Conservation (phyloP, 2,329 filamentous ascomycete genomes). For the Aspergillus neoniger region DNA sequence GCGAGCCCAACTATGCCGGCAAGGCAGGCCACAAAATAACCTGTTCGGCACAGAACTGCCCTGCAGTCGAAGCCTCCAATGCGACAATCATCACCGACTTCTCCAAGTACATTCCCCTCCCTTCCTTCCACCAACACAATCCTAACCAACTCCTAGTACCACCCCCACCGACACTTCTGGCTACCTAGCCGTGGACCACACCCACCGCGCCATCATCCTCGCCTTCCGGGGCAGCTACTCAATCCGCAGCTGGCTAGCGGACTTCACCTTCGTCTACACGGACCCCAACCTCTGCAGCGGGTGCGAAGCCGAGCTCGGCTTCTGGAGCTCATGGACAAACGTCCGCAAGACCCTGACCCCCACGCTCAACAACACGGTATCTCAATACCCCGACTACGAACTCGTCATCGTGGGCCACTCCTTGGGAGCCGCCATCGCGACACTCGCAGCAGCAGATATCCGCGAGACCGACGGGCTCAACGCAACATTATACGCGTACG, state of each 20-base stretch:
- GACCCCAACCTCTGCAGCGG: slow-evolving; percentile 45
- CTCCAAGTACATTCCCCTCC: slow-evolving; percentile 40
- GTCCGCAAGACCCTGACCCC: slow-evolving; percentile 39
- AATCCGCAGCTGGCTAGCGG: slow-evolving; percentile 31
- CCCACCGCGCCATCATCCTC: slow-evolving; percentile 41
- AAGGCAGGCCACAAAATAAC: slow-evolving; percentile 41
- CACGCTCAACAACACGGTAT: slow-evolving; percentile 31
- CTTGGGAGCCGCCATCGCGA: slow-evolving; percentile 66
- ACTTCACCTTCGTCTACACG: slow-evolving; percentile 30
- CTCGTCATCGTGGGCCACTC: slow-evolving; percentile 63
- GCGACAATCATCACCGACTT: slow-evolving; percentile 47
- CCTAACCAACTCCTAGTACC: slow-evolving; percentile 3
- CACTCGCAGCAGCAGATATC: slow-evolving; percentile 60
- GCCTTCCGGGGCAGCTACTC: slow-evolving; percentile 42
- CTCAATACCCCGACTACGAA: slow-evolving; percentile 36
- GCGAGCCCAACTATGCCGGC: slow-evolving; percentile 48
- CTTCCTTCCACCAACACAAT: background rate
- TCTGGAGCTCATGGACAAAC: slow-evolving; percentile 49
- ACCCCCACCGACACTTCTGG: slow-evolving; percentile 47
- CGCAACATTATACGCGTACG: slow-evolving; percentile 66
- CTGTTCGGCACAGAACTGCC: slow-evolving; percentile 49
- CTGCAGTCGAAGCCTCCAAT: slow-evolving; percentile 40
- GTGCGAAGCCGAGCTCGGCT: slow-evolving; percentile 49
- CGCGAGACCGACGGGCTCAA: slow-evolving; percentile 48
- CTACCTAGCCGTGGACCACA: slow-evolving; percentile 52